Base-by-base conservation (phyloP, 1,284 basidiomycete species). In the Cryptococcus sp. region DNA sequence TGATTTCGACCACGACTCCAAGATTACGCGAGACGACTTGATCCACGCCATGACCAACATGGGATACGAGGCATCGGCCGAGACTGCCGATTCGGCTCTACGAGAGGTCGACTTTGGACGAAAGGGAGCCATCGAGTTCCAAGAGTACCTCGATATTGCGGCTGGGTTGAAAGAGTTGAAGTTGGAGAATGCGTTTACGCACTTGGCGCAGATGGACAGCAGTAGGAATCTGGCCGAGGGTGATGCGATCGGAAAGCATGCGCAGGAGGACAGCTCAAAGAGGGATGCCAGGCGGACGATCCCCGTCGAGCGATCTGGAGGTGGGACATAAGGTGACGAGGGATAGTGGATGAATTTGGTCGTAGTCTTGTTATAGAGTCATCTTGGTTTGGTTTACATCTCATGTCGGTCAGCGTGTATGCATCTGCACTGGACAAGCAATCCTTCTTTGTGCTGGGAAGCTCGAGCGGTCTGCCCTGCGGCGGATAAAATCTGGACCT, bases 291-390 rank as follows among this genome's bases (percentile, higher is more conserved):
- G 63, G 37, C 72, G 73, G 52, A 77, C 79, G 54, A 90, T 89
- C 51, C 87, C 87, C 2, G 87, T 91, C 16, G 87, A 90, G 75
- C 84, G 86, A 77, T 85, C 83, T 53, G 87, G 87, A 50, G 87
- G 87, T 42, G 87, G 86, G 41, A 60, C 60, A 32, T 65, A 47
- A 42, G 14, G 3, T 9, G 55, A 50, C 24, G 48, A 36, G 23
- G 21, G 37, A 18, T 21, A 23, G 26, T 18, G 36, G 19, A 24
- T 31, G 14, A 31, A n/a, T n/a, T n/a, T n/a, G n/a, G n/a, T n/a
- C n/a, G n/a, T n/a, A n/a, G n/a, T n/a, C n/a, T n/a, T n/a, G n/a
- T n/a, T n/a, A n/a, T n/a, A n/a, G n/a, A n/a, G n/a, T n/a, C n/a
- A n/a, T n/a, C n/a, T n/a, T n/a, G n/a, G n/a, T n/a, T n/a, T n/a